Evolutionary conservation across 768 basidiomycete species (phyloP).

Genomic region (Tricholoma matsutake): DNA sequence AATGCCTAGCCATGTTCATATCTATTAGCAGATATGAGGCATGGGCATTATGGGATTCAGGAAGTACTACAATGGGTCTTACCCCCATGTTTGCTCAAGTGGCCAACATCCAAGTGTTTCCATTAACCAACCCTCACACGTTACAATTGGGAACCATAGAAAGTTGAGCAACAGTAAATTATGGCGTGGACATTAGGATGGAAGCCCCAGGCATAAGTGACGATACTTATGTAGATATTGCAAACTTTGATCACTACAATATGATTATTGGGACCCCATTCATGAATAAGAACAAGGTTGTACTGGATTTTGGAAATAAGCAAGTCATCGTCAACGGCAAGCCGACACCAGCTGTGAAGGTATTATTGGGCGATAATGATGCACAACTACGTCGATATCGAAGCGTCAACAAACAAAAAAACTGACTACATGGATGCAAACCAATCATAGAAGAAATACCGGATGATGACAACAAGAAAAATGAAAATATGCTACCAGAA

Average conservation of each 20-base stretch:
- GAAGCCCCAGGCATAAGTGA: background rate
- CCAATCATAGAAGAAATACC: no score
- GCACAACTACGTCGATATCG: no score
- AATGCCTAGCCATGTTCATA: slow-evolving; percentile 3
- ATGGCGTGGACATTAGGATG: background rate
- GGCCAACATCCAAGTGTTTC: slow-evolving; percentile 7
- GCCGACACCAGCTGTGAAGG: no score
- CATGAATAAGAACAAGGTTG: no score
- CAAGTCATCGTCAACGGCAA: no score
- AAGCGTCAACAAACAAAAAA: no score
- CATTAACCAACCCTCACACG: slow-evolving; percentile 11
- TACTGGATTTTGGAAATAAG: no score
- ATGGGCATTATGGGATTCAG: slow-evolving; percentile 21
- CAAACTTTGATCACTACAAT: slow-evolving; percentile 30
- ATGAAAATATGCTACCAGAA: background rate
- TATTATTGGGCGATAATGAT: no score
- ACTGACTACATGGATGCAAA: no score
- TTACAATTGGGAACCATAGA: slow-evolving; percentile 32
- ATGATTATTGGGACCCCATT: background rate
- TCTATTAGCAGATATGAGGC: slow-evolving; percentile 9
- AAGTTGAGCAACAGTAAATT: slow-evolving; percentile 17
- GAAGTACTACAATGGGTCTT: slow-evolving; percentile 19
- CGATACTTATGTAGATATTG: no score
- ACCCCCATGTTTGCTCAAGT: slow-evolving; percentile 11
- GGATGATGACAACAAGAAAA: background rate